Conservation (phyloP, 2,329 filamentous ascomycete genomes). For the Sphaerulina populicola region DNA sequence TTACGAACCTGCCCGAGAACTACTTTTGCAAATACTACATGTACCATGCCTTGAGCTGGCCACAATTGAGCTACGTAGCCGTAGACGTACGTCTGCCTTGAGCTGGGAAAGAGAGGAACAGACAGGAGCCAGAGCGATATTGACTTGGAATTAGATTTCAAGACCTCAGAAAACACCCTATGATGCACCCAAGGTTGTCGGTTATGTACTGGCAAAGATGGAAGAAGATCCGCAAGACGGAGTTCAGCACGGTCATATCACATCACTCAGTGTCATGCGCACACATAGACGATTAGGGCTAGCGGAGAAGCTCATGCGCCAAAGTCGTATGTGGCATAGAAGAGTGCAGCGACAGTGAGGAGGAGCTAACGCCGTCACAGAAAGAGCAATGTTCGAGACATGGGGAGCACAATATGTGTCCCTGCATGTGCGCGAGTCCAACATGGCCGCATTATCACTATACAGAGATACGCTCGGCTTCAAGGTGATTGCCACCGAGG, state of each 20-base stretch:
- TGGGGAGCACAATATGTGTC: constrained; percentile 88
- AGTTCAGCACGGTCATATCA: constrained; percentile 91
- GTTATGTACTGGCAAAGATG: constrained; percentile 99
- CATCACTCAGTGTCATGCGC: constrained; percentile 87
- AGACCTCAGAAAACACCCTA: constrained; percentile 68
- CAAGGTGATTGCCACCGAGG: constrained; percentile 73
- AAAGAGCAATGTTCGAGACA: constrained; percentile 93
- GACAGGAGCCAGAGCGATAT: not conserved
- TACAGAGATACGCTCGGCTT: constrained; percentile 91
- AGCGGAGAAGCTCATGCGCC: constrained; percentile 94
- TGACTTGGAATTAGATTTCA: constrained; percentile 46
- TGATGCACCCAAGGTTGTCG: constrained; percentile 93
- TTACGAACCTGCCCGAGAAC: constrained; percentile 98
- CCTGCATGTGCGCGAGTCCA: constrained; percentile 89
- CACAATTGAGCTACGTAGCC: constrained; percentile 91
- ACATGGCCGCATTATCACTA: constrained; percentile 79
- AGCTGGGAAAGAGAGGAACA: not conserved
- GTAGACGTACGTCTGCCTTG: constrained; percentile 55
- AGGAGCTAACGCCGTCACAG: constrained; percentile 38
- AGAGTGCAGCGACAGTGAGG: not conserved
- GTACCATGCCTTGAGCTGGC: constrained; percentile 97
- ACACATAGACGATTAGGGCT: constrained; percentile 86
- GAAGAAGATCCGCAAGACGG: constrained; percentile 93
- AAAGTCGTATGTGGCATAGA: constrained; percentile 62
- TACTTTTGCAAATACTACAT: constrained; percentile 99